Base-by-base conservation (phyloP, 306 rosid species). In the Vigna angularis region DNA sequence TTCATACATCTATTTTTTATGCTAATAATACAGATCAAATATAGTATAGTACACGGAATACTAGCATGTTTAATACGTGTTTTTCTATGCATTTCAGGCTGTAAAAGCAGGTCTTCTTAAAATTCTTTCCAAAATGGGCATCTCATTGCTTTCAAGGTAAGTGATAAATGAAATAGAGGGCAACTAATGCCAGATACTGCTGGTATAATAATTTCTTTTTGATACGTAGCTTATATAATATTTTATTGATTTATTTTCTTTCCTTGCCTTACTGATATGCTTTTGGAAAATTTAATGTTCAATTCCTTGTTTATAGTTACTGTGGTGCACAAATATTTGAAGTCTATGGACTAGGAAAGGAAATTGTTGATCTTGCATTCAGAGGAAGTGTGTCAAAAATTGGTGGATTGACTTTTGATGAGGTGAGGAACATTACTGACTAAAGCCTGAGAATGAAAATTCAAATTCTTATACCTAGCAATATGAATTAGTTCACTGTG, bases 281-380 rank as follows among this genome's bases (percentile, higher is more conserved):
- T 56, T 51, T 70, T 78, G 69, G 53, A 71, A 67, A 82, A 59
- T 82, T 32, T 18, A 47, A 78, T 86, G 81, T 66, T 76, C 76
- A 34, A 75, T 83, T 81, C 63, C 82, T 38, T 75, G 81, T 83
- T 20, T 62, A 26, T 73, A 95, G 99, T 86, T 95, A 95, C 86
- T 95, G 98, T 51, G 99, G 99, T 70, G 99, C 99, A 73, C 99
- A 95, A 84, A 93, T 95, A 79, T 95, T 95, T 81, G 99, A 95
- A 89, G 81, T 95, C 48, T 95, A 95, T 87, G 99, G 99, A 79
- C 71, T 95, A 38, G 99, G 99, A 66, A 83, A 84, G 84, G 96
- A 88, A 86, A 89, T 93, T 87, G 98, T 93, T 70, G 96, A 95
- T 87, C 85, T 88, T 73, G 92, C 97, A 77, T 95, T 95, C 80